Evolutionary conservation across 345 rosid species (phyloP).

Genomic region (Eutrema heterophyllum): DNA sequence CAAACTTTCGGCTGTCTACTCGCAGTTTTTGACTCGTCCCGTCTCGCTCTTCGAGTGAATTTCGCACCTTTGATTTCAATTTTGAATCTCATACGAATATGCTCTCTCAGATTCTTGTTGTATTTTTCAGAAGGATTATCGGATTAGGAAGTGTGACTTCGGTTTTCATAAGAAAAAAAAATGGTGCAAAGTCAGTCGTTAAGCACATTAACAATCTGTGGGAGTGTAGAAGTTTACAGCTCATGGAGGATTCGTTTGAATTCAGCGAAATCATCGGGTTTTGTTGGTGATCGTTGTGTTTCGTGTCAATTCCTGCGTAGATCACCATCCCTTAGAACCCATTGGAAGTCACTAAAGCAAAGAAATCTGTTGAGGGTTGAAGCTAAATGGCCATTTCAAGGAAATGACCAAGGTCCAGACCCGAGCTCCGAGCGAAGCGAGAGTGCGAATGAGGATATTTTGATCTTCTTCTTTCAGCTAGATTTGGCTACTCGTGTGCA

Average conservation of each 20-base stretch:
- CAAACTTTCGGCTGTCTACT: not conserved
- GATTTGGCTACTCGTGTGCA: slow-evolving; percentile 88
- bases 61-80: not conserved
- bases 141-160: not conserved
- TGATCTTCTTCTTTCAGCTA: slow-evolving; percentile 85
- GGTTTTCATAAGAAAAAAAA: not conserved
- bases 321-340: slow-evolving; percentile 27
- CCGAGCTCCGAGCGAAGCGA: slow-evolving; percentile 78
- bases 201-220: slow-evolving; percentile 44
- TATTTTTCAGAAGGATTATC: not conserved
- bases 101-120: slow-evolving; percentile 11
- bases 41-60: not conserved
- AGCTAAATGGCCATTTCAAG: slow-evolving; percentile 85
- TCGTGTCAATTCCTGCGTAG: slow-evolving; percentile 34
- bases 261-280: slow-evolving; percentile 27
- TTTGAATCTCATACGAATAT: not conserved
- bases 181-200: slow-evolving; percentile 55
- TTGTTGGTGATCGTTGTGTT: slow-evolving; percentile 29
- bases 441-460: slow-evolving; percentile 82
- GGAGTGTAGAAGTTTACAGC: slow-evolving; percentile 40
- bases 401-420: slow-evolving; percentile 46
- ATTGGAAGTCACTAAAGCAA: slow-evolving; percentile 19
- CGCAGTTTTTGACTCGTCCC: not conserved
- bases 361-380: slow-evolving; percentile 46
- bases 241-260: slow-evolving; percentile 40